phyloP scores from a whole-genome alignment of 169 alveolate genomes.

The Cryptosporidium baileyi region DNA sequence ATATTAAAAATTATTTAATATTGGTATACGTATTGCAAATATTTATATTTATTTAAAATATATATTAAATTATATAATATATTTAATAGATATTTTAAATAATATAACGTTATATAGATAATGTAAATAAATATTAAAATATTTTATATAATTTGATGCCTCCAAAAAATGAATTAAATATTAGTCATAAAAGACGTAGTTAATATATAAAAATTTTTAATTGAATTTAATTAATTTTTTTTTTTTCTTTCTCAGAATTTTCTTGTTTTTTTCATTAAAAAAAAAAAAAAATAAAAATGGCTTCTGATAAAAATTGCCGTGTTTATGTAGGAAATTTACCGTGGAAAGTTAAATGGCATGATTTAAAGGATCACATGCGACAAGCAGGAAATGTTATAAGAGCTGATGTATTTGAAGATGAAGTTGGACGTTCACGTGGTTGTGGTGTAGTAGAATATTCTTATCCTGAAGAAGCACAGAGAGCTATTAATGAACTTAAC shows the following conservation, averaged over 20 bases:
- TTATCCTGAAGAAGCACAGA: slow-evolving; percentile 80
- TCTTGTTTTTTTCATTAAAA: background rate
- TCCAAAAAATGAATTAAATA: background rate
- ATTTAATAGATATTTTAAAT: too few species aligned
- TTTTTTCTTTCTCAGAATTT: slow-evolving; percentile 38
- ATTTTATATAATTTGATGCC: too few species aligned
- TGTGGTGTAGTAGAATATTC: slow-evolving; percentile 86
- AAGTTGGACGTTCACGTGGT: slow-evolving; percentile 87
- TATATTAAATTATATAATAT: too few species aligned
- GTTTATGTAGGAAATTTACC: slow-evolving; percentile 90
- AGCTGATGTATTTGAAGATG: slow-evolving; percentile 89
- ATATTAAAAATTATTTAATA: too few species aligned
- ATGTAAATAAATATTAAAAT: too few species aligned
- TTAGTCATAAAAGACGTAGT: slow-evolving; percentile 40
- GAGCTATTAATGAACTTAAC: slow-evolving; percentile 81
- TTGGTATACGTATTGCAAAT: too few species aligned
- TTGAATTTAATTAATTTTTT: background rate
- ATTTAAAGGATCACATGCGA: slow-evolving; percentile 88
- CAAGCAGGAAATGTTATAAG: slow-evolving; percentile 89
- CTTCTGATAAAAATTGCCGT: slow-evolving; percentile 79
- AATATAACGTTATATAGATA: too few species aligned
- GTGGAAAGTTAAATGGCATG: slow-evolving; percentile 89
- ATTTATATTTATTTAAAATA: too few species aligned
- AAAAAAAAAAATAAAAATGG: slow-evolving; percentile 17
- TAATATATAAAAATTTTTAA: background rate